Base-by-base conservation (phyloP, 2,329 filamentous ascomycete genomes). In the Aspergillus sp. region DNA sequence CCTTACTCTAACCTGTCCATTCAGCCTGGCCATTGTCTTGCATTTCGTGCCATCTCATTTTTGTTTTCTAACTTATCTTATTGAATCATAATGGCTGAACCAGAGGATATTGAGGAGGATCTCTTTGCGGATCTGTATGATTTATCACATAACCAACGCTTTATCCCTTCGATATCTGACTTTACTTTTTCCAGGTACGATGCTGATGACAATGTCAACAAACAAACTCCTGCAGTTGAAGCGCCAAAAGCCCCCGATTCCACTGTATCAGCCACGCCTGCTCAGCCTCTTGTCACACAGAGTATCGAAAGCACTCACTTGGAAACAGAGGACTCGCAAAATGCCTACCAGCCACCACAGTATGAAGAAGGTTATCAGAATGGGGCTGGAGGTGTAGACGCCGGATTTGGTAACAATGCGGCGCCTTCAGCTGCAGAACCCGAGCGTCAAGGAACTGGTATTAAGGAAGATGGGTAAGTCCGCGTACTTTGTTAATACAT, bases 401-500 rank as follows among this genome's bases (percentile, higher is more conserved):
- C 55, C 30, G 50, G 51, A 10, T 57, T 55, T 29, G 46, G 48
- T 27, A 49, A 45, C 41, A 44, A 50, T 42, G 44, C 49, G 27
- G 44, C 47, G 27, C 42, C 49, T 44, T 48, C 56, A 41, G 51
- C 52, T 38, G 53, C 47, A 30, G 64, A 69, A 30, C 40, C 59
- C 27, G 66, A 66, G 35, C 57, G 53, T 39, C 65, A 67, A 37
- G 65, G 64, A 37, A 71, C 68, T 26, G 69, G 68, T 39, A 87
- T 90, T 45, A 94, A 94, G 70, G 88, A 94, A 80, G 88, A 94
- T 64, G 88, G 88, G 88, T 94, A 83, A 90, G 88, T 82, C n/a
- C 11, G 37, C 19, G 28, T 19, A 9, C 36, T 42, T 30, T 37
- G 35, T 27, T 34, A 33, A 28, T 38, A 27, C 33, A 30, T 38